These are phyloP conservation scores for Cyberlindnera saturnus DNA, from an alignment of 805 yeast species.

Conservation along the genomic window DNA sequence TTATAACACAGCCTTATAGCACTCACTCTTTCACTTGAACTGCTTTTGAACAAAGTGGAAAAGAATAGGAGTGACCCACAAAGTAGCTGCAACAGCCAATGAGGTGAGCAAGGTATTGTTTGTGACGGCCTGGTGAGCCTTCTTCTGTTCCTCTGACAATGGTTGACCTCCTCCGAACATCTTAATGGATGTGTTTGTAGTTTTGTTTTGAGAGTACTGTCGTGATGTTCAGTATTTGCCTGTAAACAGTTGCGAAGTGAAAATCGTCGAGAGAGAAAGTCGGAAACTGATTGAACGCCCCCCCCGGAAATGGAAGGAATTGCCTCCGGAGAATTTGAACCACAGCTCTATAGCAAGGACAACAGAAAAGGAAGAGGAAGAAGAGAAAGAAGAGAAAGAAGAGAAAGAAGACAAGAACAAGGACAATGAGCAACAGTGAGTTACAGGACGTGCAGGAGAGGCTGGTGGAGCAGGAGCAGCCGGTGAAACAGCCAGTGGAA, in stretches of 20 bases:
- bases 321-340: no score
- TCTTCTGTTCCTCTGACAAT: constrained; percentile 60
- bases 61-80: constrained; percentile 51
- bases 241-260: no score
- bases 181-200: background rate
- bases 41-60: constrained; percentile 49
- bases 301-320: no score
- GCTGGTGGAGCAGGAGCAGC: background rate
- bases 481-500: constrained; percentile 8
- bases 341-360: no score
- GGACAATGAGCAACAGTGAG: constrained; percentile 1
- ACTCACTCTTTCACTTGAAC: constrained; percentile 22
- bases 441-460: constrained; percentile 1
- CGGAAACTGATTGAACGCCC: no score
- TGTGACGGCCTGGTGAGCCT: constrained; percentile 57
- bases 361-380: background rate
- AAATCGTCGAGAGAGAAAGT: no score
- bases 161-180: constrained; percentile 51
- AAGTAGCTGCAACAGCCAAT: constrained; percentile 55
- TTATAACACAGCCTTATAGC: background rate
- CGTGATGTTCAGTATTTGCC: no score
- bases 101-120: constrained; percentile 54
- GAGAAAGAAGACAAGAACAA: background rate
- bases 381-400: background rate
- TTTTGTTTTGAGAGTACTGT: background rate